Percentiles rank a stretch among this genome's conserved stretches.
These are phyloP conservation scores for Exobasidium rhododendri DNA, from an alignment of 1,284 basidiomycete genomes.

Conservation along the genomic window DNA sequence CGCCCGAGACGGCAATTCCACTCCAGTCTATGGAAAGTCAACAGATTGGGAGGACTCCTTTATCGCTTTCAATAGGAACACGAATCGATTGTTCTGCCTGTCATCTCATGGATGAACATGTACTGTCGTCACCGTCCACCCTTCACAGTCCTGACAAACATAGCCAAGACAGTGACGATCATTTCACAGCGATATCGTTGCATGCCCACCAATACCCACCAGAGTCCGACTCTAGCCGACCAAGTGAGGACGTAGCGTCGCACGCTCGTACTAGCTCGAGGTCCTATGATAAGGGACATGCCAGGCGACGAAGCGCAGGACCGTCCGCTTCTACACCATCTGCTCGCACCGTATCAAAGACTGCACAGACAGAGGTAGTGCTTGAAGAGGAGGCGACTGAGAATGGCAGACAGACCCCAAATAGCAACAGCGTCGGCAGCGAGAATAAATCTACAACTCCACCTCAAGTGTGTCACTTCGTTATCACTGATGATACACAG, in stretches of 20 bases:
- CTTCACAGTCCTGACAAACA: neutral
- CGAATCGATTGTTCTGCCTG: conserved; percentile 15
- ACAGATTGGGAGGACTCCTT: conserved; percentile 22
- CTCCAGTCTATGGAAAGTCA: conserved; percentile 16
- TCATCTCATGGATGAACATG: too few relatives aligned
- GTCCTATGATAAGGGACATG: neutral
- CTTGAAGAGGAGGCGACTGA: neutral
- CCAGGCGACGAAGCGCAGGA: conserved; percentile 1
- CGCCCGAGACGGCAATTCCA: conserved; percentile 29
- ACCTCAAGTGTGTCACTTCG: conserved; percentile 17
- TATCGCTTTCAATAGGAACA: conserved; percentile 30
- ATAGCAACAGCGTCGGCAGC: neutral
- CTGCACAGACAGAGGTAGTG: neutral
- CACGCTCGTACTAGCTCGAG: neutral
- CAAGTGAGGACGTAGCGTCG: neutral
- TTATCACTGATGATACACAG: conserved; percentile 21
- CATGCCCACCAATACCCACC: neutral
- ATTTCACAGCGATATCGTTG: neutral
- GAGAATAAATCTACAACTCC: neutral
- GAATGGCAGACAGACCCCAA: neutral
- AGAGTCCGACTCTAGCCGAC: conserved; percentile 10
- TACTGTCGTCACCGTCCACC: too few relatives aligned
- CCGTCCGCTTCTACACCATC: conserved; percentile 14
- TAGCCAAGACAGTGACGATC: neutral
- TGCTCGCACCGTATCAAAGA: conserved; percentile 22